phyloP scores from a whole-genome alignment of 2,329 filamentous ascomycete genomes.

The Geosmithia morbida region DNA sequence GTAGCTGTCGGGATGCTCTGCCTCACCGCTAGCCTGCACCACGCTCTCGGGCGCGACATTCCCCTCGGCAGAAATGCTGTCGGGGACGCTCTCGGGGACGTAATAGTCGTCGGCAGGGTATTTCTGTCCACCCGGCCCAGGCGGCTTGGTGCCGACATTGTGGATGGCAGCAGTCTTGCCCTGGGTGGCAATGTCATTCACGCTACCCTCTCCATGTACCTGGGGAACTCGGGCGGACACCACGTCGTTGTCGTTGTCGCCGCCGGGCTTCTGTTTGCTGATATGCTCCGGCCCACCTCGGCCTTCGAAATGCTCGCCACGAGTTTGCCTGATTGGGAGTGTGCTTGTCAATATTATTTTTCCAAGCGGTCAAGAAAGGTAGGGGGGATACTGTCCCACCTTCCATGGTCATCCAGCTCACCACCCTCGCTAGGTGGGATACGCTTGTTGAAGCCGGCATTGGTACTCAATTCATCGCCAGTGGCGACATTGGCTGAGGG shows the following conservation, averaged over 20 bases:
- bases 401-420: slow-evolving; percentile 25
- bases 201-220: slow-evolving; percentile 9
- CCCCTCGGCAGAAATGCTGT: slow-evolving; percentile 25
- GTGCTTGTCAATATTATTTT: slow-evolving; percentile 6
- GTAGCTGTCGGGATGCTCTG: slow-evolving; percentile 5
- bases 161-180: slow-evolving; percentile 20
- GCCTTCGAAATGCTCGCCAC: slow-evolving; percentile 27
- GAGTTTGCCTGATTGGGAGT: slow-evolving; percentile 22
- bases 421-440: slow-evolving; percentile 31
- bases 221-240: slow-evolving; percentile 10
- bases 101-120: slow-evolving; percentile 27
- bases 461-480: slow-evolving; percentile 28
- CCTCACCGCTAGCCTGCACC: slow-evolving; percentile 17
- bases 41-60: slow-evolving; percentile 25
- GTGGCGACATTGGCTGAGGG: slow-evolving; percentile 16
- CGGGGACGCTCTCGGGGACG: slow-evolving; percentile 23
- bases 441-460: slow-evolving; percentile 27
- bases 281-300: slow-evolving; percentile 27
- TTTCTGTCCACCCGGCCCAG: slow-evolving; percentile 18
- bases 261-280: slow-evolving; percentile 14
- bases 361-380: not conserved
- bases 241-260: slow-evolving; percentile 22
- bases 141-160: slow-evolving; percentile 21
- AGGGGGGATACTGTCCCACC: slow-evolving; percentile 17
- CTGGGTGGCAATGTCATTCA: slow-evolving; percentile 14